phyloP scores from a whole-genome alignment of 208 protist genomes.

The Wallacemonas rigidus region DNA sequence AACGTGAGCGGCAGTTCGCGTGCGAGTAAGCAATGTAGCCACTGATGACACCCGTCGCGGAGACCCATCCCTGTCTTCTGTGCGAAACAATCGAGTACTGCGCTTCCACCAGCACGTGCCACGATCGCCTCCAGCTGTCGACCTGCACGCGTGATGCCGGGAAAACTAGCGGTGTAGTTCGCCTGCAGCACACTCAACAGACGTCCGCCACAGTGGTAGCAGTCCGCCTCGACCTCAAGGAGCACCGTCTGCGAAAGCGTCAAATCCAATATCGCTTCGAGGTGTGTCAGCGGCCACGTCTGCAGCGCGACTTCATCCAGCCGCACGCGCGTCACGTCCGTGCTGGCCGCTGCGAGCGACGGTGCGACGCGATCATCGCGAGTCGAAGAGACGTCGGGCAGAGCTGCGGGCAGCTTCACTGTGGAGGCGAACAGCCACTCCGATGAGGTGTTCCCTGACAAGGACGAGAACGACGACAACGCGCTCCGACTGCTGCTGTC shows the following conservation, averaged over 20 bases:
- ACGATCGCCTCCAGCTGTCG: conserved; percentile 63
- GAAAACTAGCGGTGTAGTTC: conserved; percentile 88
- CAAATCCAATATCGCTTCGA: conserved; percentile 32
- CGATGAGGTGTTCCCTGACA: no score
- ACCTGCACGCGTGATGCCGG: conserved; percentile 78
- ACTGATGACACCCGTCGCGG: conserved; percentile 88
- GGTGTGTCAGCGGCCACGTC: neutral
- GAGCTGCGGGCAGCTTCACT: no score
- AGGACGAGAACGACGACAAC: no score
- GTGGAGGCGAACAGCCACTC: no score
- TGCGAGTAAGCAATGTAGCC: conserved; percentile 92
- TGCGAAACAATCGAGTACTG: conserved; percentile 27
- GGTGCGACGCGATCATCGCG: no score
- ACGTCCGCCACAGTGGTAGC: conserved; percentile 87
- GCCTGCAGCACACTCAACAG: conserved; percentile 91
- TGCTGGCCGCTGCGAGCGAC: no score
- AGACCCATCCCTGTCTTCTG: conserved; percentile 45
- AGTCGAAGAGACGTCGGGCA: no score
- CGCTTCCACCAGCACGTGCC: conserved; percentile 11
- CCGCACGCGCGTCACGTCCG: neutral
- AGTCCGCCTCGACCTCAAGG: conserved; percentile 89
- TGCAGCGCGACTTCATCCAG: conserved; percentile 18
- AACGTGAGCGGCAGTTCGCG: conserved; percentile 84
- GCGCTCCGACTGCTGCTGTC: neutral
- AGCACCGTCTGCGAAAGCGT: conserved; percentile 25